phyloP scores from a whole-genome alignment of 768 basidiomycete genomes.

The Mycena crocata region DNA sequence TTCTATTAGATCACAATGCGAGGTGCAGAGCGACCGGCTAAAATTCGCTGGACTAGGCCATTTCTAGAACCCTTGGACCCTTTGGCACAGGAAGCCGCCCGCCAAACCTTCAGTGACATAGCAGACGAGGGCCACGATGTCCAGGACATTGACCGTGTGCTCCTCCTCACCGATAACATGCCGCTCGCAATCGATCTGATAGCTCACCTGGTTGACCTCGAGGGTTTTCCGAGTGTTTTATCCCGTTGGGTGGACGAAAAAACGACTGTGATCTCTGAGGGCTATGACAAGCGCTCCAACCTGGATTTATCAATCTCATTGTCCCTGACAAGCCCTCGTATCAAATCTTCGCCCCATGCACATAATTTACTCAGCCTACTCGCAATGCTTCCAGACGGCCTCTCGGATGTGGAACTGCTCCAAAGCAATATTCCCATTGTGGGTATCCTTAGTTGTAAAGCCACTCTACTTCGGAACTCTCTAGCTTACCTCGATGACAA shows the following conservation, averaged over 20 bases:
- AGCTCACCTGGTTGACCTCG: background rate
- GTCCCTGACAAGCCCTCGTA: background rate
- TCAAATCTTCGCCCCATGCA: background rate
- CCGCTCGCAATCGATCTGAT: background rate
- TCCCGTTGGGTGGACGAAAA: background rate
- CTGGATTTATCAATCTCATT: constrained; percentile 8
- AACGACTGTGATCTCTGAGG: background rate
- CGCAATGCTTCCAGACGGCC: background rate
- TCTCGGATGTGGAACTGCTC: background rate
- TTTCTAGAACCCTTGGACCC: too few species aligned
- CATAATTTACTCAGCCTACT: background rate
- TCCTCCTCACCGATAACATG: background rate
- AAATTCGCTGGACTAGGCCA: background rate
- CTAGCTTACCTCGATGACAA: background rate
- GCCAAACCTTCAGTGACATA: background rate
- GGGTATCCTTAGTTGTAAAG: background rate
- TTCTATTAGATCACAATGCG: constrained; percentile 18
- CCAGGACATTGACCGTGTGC: background rate
- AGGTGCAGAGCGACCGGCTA: background rate
- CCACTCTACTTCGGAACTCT: background rate
- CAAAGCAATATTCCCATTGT: background rate
- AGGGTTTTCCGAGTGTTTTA: background rate
- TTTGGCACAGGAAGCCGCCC: background rate
- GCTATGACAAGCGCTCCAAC: background rate
- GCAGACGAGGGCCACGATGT: background rate